Evolutionary conservation across 306 rosid genomes (phyloP).

Genomic region (Malus orientalis): DNA sequence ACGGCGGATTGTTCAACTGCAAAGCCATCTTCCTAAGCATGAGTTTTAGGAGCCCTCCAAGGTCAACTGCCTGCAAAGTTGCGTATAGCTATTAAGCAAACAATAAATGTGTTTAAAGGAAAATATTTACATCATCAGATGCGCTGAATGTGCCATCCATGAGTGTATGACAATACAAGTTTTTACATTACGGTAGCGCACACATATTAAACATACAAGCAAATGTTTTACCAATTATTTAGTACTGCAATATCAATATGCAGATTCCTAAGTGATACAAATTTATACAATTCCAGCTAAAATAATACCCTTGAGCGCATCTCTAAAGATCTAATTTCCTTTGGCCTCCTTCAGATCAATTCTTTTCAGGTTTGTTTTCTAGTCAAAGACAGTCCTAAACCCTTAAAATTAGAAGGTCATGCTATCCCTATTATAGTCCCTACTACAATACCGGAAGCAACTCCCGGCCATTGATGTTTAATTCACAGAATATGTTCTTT

Average conservation of each 20-base stretch:
- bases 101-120: not conserved
- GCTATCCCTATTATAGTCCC: not conserved
- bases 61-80: slow-evolving; percentile 60
- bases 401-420: not conserved
- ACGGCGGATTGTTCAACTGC: slow-evolving; percentile 80
- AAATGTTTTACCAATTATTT: not conserved
- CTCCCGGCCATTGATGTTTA: not conserved
- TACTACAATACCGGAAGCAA: not conserved
- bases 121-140: not conserved
- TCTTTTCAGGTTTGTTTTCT: not conserved
- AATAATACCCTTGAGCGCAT: not conserved
- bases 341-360: not conserved
- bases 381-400: not conserved
- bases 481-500: not conserved
- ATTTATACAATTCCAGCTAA: too few relatives aligned
- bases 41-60: slow-evolving; percentile 65
- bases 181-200: not conserved
- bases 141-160: not conserved
- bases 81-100: not conserved
- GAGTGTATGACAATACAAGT: not conserved
- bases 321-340: not conserved
- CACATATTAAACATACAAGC: not conserved
- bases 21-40: slow-evolving; percentile 56
- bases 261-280: not conserved
- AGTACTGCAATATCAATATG: not conserved